Evolutionary conservation across 2,329 filamentous ascomycete genomes (phyloP).

Genomic region (Claviceps monticola): DNA sequence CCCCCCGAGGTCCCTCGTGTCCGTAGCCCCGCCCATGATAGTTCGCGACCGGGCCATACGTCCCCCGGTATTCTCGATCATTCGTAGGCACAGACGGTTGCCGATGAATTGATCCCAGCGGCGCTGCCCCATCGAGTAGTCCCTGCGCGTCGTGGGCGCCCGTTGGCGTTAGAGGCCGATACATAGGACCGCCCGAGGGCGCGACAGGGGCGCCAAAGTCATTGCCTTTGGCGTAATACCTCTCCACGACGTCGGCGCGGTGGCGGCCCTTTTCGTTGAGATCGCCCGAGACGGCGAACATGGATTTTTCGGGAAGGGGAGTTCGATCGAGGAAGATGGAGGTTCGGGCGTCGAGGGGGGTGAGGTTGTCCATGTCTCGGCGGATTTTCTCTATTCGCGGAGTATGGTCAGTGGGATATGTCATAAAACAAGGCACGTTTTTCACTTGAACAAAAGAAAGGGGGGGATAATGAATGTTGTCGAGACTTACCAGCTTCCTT

Average conservation of each 20-base stretch:
- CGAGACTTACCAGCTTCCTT: conserved; percentile 69
- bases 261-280: conserved; percentile 20
- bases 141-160: conserved; percentile 21
- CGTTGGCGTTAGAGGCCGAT: conserved; percentile 25
- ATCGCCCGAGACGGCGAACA: conserved; percentile 29
- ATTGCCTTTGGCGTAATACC: conserved; percentile 14
- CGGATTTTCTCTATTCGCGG: conserved; percentile 53
- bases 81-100: neutral
- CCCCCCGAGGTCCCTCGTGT: conserved; percentile 1
- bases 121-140: conserved; percentile 27
- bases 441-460: neutral
- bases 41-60: conserved; percentile 9
- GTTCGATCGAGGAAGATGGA: conserved; percentile 59
- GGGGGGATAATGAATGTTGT: neutral
- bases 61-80: conserved; percentile 5
- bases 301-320: conserved; percentile 22
- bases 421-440: neutral
- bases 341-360: conserved; percentile 75
- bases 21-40: conserved; percentile 1
- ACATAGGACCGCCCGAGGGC: conserved; percentile 15
- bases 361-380: conserved; percentile 69
- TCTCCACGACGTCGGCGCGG: conserved; percentile 21
- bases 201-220: conserved; percentile 10
- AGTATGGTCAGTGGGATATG: neutral
- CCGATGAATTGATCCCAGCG: conserved; percentile 18